These are phyloP conservation scores for Diaporthe helianthi DNA, from an alignment of 2,329 filamentous ascomycete species.

Conservation along the genomic window DNA sequence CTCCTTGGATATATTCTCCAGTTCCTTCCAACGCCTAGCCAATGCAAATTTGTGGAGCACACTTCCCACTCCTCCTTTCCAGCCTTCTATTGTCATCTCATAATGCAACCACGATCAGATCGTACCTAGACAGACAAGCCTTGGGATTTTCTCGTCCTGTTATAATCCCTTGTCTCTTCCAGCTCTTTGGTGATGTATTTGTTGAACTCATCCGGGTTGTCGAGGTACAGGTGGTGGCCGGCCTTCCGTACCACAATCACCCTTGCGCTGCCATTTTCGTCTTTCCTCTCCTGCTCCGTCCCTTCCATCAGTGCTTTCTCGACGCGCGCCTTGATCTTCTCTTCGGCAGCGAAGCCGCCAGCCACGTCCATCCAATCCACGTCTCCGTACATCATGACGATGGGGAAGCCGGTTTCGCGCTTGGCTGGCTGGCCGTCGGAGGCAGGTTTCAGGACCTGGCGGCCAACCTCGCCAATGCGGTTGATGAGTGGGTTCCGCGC, in stretches of 20 bases:
- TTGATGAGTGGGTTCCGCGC: conserved; percentile 87
- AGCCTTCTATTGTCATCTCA: neutral
- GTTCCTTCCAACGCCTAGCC: conserved; percentile 26
- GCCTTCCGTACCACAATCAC: conserved; percentile 76
- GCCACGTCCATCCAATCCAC: conserved; percentile 98
- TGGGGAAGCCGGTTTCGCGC: conserved; percentile 73
- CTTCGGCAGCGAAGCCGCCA: conserved; percentile 80
- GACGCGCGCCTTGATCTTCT: conserved; percentile 77
- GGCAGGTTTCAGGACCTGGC: conserved; percentile 62
- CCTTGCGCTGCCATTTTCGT: conserved; percentile 81
- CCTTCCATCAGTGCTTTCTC: conserved; percentile 65
- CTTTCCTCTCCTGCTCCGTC: conserved; percentile 70
- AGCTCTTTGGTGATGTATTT: conserved; percentile 59
- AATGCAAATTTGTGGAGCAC: conserved; percentile 16
- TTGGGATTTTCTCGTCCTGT: conserved; percentile 34
- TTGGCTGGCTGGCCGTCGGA: conserved; percentile 43
- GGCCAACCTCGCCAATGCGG: conserved; percentile 83
- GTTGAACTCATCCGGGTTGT: conserved; percentile 67
- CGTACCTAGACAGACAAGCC: conserved; percentile 15
- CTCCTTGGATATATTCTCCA: neutral
- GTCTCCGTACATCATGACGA: conserved; percentile 96
- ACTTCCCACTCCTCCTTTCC: neutral
- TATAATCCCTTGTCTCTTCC: conserved; percentile 52
- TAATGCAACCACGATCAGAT: neutral
- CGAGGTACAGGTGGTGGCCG: conserved; percentile 66